phyloP scores from a whole-genome alignment of 176 grass and related monocot genomes.

The Hordeum marinum region DNA sequence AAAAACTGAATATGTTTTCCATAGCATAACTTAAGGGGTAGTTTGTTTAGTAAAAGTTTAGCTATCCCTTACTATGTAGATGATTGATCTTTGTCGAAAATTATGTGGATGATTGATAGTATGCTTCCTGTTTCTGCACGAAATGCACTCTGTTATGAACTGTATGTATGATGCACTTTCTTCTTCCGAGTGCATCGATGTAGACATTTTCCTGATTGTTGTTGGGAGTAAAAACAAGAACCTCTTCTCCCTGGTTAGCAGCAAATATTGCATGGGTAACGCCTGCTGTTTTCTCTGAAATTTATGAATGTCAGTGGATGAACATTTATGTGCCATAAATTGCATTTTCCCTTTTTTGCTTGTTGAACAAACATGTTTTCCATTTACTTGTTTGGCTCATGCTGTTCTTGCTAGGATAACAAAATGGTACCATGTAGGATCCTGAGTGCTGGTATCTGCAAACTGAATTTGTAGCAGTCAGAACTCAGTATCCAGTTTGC shows the following conservation, averaged over 20 bases:
- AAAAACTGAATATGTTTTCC: background rate
- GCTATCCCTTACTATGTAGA: too few species aligned
- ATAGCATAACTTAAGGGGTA: too few species aligned
- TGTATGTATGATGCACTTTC: too few species aligned
- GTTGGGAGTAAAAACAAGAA: background rate
- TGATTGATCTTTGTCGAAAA: too few species aligned
- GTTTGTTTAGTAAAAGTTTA: too few species aligned
- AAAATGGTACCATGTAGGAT: background rate
- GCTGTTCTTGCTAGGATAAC: background rate
- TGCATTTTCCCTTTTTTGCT: too few species aligned
- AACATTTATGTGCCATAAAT: background rate
- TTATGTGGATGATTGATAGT: too few species aligned
- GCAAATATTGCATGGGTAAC: background rate
- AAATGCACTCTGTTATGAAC: too few species aligned
- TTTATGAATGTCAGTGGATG: background rate
- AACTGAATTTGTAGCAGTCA: background rate
- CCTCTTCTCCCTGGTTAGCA: too few species aligned
- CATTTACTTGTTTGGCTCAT: background rate
- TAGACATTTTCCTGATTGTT: background rate
- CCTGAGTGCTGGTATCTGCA: background rate
- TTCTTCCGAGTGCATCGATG: too few species aligned
- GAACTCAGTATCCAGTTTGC: background rate
- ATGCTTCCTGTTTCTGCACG: too few species aligned
- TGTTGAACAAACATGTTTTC: background rate
- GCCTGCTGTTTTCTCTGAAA: too few species aligned